Conservation (phyloP, 148 eudicot species). For the Rhododendron griersonianum region DNA sequence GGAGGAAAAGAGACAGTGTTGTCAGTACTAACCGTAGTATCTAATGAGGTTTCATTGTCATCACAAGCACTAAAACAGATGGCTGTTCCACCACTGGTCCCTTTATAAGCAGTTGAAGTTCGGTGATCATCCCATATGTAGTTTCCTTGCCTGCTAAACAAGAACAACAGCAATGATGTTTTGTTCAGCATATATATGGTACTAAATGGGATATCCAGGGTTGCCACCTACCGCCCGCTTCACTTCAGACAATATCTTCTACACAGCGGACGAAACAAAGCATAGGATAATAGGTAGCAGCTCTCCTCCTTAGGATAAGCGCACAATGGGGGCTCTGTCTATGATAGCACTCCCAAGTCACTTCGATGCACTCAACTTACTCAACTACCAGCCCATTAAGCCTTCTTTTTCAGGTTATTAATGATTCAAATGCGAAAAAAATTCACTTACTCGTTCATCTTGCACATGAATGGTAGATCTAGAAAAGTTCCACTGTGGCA, state of each 20-base stretch:
- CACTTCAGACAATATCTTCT: not conserved
- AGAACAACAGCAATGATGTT: not conserved
- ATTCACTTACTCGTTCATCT: constrained; percentile 20
- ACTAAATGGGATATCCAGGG: not conserved
- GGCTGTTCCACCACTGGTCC: constrained; percentile 37
- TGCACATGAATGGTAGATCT: constrained; percentile 36
- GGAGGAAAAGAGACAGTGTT: not conserved
- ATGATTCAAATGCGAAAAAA: not conserved
- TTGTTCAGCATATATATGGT: not conserved
- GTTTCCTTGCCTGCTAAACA: constrained; percentile 20
- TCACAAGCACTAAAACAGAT: constrained; percentile 39
- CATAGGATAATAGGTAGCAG: no score
- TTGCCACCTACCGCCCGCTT: not conserved
- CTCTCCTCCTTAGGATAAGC: no score
- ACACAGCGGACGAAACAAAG: not conserved
- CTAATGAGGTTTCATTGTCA: constrained; percentile 26
- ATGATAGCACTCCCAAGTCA: no score
- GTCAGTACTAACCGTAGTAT: constrained; percentile 25
- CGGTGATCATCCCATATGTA: constrained; percentile 19
- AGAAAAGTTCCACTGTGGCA: constrained; percentile 44
- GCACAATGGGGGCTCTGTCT: no score
- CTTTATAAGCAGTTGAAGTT: constrained; percentile 17
- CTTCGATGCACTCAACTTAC: no score
- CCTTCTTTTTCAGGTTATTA: not conserved
- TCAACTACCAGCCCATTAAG: not conserved